Evolutionary conservation across 768 basidiomycete genomes (phyloP), one percentile per base, ranked within the genome.

Genomic region (Hericium rajendrae): DNA sequence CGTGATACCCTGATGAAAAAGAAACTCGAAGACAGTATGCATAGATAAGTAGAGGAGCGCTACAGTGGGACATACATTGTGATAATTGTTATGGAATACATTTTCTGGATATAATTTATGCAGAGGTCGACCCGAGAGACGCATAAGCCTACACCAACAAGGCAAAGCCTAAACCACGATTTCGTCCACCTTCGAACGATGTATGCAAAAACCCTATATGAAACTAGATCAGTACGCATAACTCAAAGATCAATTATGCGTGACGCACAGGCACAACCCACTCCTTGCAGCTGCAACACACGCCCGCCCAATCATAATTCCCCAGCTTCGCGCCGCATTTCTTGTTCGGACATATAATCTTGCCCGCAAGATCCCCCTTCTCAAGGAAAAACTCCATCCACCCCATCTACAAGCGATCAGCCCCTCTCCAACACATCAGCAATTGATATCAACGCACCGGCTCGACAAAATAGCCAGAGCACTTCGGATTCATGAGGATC

Each of bases 391-490:
- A 78, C 52, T 92, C 85, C 95, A 99, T 99, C 97, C 95, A 99
- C 65, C 85, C 86, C 83, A 97, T 85, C 93, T 72, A 43, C 38
- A 49, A 40, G 15, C 48, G 11, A 38, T 48, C 13, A 43, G 32
- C 6, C 32, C 6, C 32, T 32, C 32, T 32, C 32, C 32, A 6
- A 6, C 28, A 51, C 55, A 16, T 15, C 20, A n/a, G 28, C 28
- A 11, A 10, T 24, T 26, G 46, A 38, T 50, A 57, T 20, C 20
- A 8, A 77, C 89, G 63, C 65, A 97, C 92, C 38, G 94, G 93
- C 68, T 98, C 95, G 48, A 97, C 83, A 67, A 97, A 98, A 70
- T 99, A 99, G 8, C 94, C 94, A 1, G 94, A 95, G 70, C 97
- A 98, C 64, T 86, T 85, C 13, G 86, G 75, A 66, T 94, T 91